Conservation (phyloP, 2,329 filamentous ascomycete species). For the Aureobasidium melanogenum region DNA sequence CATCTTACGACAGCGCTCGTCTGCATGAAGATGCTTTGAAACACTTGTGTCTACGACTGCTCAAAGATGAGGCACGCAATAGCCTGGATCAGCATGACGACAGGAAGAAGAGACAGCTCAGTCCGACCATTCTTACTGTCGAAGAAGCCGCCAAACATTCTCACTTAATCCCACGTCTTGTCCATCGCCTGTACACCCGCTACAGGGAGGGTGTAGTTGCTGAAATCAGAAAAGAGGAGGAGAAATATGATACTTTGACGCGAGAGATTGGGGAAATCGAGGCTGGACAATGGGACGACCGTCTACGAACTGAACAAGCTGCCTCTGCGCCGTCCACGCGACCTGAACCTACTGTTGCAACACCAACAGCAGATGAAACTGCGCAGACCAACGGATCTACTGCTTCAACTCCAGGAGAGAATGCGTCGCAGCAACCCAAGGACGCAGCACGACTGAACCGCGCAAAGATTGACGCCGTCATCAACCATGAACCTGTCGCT, state of each 20-base stretch:
- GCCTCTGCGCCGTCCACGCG: no score
- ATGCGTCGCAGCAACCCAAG: not conserved
- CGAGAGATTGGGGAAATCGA: slow-evolving; percentile 62
- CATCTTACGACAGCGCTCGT: slow-evolving; percentile 62
- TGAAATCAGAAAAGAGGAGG: slow-evolving; percentile 68
- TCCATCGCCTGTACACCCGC: slow-evolving; percentile 64
- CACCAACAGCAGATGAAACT: not conserved
- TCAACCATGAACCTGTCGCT: slow-evolving; percentile 29
- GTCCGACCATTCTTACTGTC: slow-evolving; percentile 54
- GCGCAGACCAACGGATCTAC: not conserved
- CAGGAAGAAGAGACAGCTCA: slow-evolving; percentile 63
- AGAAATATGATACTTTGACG: slow-evolving; percentile 52
- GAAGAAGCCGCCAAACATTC: slow-evolving; percentile 58
- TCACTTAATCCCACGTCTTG: slow-evolving; percentile 59
- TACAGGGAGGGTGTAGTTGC: slow-evolving; percentile 63
- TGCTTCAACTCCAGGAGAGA: not conserved
- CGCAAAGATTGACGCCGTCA: slow-evolving; percentile 28
- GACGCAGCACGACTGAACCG: slow-evolving; percentile 13
- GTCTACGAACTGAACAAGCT: slow-evolving; percentile 17
- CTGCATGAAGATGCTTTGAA: slow-evolving; percentile 70
- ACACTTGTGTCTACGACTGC: slow-evolving; percentile 65
- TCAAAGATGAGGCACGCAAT: slow-evolving; percentile 61
- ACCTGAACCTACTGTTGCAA: not conserved
- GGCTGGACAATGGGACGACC: slow-evolving; percentile 46
- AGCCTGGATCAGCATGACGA: slow-evolving; percentile 23